Conservation (phyloP, 441 rosid genomes). For the Manihot esculenta region DNA sequence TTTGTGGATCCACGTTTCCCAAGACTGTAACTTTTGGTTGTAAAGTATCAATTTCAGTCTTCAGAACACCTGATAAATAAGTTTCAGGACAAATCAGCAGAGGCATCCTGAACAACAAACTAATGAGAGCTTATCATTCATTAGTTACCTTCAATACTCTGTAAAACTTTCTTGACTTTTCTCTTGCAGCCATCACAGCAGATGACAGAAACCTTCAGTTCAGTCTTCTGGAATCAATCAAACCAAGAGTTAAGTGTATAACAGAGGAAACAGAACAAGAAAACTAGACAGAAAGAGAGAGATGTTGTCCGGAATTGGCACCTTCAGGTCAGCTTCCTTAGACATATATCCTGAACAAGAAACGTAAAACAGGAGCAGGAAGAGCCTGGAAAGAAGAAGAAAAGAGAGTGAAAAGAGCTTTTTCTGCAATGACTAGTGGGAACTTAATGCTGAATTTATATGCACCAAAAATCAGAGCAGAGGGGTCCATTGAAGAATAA, state of each 20-base stretch:
- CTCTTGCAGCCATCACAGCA: slow-evolving; percentile 73
- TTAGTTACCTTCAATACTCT: slow-evolving; percentile 45
- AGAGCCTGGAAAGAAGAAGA: slow-evolving; percentile 8
- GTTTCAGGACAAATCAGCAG: slow-evolving; percentile 1
- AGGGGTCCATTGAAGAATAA: slow-evolving; percentile 15
- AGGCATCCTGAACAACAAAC: neutral
- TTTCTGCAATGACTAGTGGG: slow-evolving; percentile 19
- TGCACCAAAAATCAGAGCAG: neutral
- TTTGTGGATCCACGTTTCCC: slow-evolving; percentile 42
- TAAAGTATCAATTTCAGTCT: slow-evolving; percentile 43
- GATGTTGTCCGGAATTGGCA: slow-evolving; percentile 17
- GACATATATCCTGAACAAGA: slow-evolving; percentile 33
- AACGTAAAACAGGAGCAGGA: neutral
- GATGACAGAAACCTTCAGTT: slow-evolving; percentile 50
- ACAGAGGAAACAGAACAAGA: neutral
- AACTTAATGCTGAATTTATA: slow-evolving; percentile 30
- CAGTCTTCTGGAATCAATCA: slow-evolving; percentile 44
- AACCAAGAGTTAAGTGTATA: neutral
- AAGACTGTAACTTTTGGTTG: slow-evolving; percentile 48
- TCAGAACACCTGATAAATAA: slow-evolving; percentile 45
- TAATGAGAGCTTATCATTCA: neutral
- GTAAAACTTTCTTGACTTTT: slow-evolving; percentile 55
- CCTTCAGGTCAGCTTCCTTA: slow-evolving; percentile 45
- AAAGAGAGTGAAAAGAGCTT: neutral
- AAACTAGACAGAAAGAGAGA: neutral